A percentile compares a stretch with the other conserved stretches of the same genome.
phyloP scores from a whole-genome alignment of 1,139 yeast genomes.

The Lodderomyces pseudojiufengensis region DNA sequence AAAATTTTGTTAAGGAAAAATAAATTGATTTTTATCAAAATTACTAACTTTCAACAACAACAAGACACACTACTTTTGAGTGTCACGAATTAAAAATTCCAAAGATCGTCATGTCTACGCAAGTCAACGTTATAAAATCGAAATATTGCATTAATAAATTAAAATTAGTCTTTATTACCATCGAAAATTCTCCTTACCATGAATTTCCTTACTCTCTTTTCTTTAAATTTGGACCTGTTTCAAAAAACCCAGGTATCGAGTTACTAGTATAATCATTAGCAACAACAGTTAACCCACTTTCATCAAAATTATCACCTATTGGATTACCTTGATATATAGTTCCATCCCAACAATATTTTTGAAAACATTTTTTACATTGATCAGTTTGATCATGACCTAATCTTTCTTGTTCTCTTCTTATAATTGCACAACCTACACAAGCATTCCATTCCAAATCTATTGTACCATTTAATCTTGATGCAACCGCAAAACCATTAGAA shows the following conservation, averaged over 20 bases:
- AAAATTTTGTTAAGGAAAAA: too few relatives aligned
- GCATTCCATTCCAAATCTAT: conserved; percentile 37
- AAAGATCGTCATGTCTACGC: too few relatives aligned
- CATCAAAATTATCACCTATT: conserved; percentile 43
- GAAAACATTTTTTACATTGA: conserved; percentile 38
- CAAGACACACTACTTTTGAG: too few relatives aligned
- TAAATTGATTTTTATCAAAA: too few relatives aligned
- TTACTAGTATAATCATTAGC: conserved; percentile 9
- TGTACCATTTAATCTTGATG: conserved; percentile 29
- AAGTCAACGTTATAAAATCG: too few relatives aligned
- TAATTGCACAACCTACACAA: conserved; percentile 44
- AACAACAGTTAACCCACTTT: conserved; percentile 12
- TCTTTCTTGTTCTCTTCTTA: conserved; percentile 43
- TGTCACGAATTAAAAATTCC: too few relatives aligned
- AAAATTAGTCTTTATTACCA: too few relatives aligned
- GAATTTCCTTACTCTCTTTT: too few relatives aligned
- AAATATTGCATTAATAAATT: too few relatives aligned
- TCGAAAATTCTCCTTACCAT: too few relatives aligned
- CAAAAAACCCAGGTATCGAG: conserved; percentile 11
- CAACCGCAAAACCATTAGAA: conserved; percentile 36
- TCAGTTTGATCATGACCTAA: conserved; percentile 30
- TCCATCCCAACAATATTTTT: conserved; percentile 44
- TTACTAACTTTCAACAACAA: too few relatives aligned
- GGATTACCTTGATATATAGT: conserved; percentile 30
- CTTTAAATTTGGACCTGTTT: conserved; percentile 1